Evolutionary conservation across 495 filamentous ascomycete genomes (phyloP), one percentile per base, ranked within the genome.

Genomic region (Penicillium ochrochloron): DNA sequence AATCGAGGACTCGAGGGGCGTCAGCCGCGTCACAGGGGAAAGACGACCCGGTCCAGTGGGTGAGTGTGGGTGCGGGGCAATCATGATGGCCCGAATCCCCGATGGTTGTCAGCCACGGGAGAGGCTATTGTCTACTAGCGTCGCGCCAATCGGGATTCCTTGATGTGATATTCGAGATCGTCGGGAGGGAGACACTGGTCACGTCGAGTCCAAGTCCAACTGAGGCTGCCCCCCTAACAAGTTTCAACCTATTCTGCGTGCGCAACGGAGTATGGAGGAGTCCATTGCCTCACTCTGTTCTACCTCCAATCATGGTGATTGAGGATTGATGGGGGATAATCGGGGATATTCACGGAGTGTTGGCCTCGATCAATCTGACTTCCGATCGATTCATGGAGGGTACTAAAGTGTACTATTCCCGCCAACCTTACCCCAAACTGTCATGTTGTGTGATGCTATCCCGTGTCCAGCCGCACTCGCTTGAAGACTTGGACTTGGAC

Each of bases 101-200:
- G 25, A 34, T 39, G 42, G 51, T 50, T 57, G 52, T 33, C 54
- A 64, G 54, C 68, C 68, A 66, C 63, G 33, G 66, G 46, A 31
- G 17, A 66, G 51, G 65, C 71, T 73, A 73, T 72, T 73, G 66
- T 59, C 34, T 57, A 68, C 71, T 73, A 73, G 71, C 66, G 69
- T 59, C 61, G 53, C 66, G 65, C 70, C 65, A 68, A 68, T 52
- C 68, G 57, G 39, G 41, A 8, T 10, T 23, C 6, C 34, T 34
- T 31, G 34, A 60, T 60, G 51, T 63, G 59, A 65, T 59, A 57
- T 60, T 60, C 53, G 61, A 71, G 60, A 61, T 66, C 63, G 27
- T 29, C 23, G 17, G 44, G 33, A 46, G 7, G 11, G 42, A 19
- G 48, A 31, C 39, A 66, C 58, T 52, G 58, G 37, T 65, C 62